Conservation (phyloP, 495 filamentous ascomycete genomes). For the Clavariopsis aquatica region DNA sequence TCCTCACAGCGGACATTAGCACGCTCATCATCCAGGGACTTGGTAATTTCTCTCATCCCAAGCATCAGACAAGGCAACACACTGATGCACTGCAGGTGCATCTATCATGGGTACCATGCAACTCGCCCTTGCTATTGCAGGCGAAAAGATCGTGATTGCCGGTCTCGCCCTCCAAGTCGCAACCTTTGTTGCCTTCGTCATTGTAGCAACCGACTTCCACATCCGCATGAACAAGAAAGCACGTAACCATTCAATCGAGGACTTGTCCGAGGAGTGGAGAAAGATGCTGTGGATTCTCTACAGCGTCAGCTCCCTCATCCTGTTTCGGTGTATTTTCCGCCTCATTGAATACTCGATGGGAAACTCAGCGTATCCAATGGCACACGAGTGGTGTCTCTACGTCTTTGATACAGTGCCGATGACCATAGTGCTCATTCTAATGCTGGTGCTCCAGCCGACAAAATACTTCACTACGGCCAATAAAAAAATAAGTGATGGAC, state of each 20-base stretch:
- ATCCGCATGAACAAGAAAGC: slow-evolving; percentile 31
- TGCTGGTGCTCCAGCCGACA: slow-evolving; percentile 27
- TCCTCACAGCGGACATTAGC: slow-evolving; percentile 41
- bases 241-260: slow-evolving; percentile 11
- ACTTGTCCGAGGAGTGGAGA: slow-evolving; percentile 55
- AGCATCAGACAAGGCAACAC: background rate
- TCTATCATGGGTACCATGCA: slow-evolving; percentile 30
- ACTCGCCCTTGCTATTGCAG: slow-evolving; percentile 25
- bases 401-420: slow-evolving; percentile 41
- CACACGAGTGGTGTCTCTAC: slow-evolving; percentile 42
- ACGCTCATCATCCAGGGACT: slow-evolving; percentile 38
- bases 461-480: slow-evolving; percentile 13
- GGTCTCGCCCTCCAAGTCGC: slow-evolving; percentile 41
- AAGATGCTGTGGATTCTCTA: slow-evolving; percentile 47
- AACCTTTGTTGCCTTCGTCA: slow-evolving; percentile 40
- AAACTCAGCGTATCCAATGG: slow-evolving; percentile 30
- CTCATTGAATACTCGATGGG: slow-evolving; percentile 34
- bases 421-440: slow-evolving; percentile 36
- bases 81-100: slow-evolving; percentile 9
- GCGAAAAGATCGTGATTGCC: slow-evolving; percentile 40
- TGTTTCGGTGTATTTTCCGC: slow-evolving; percentile 26
- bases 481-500: background rate
- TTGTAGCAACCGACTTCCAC: slow-evolving; percentile 32
- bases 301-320: slow-evolving; percentile 24
- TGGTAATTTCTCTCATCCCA: slow-evolving; percentile 7